Base-by-base conservation (phyloP, 768 basidiomycete species). In the Hygrocybe coccinea region DNA sequence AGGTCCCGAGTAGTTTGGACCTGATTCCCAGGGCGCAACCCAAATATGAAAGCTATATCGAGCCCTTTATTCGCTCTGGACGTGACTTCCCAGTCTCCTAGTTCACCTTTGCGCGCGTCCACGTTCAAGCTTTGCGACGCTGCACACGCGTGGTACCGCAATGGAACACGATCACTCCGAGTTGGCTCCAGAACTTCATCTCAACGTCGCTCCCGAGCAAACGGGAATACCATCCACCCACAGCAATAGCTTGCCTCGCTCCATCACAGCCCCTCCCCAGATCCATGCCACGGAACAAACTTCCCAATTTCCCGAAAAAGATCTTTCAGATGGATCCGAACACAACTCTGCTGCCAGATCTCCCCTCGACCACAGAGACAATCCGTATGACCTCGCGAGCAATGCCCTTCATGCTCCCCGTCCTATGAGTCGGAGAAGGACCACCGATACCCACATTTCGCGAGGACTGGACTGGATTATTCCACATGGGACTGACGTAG, bases 381-480 rank as follows among this genome's bases (percentile, higher is more conserved):
- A 46, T 22, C 44, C 44, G 17, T 46, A 46, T 22, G 44, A 46
- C 44, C 17, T 22, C 17, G 44, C 44, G 44, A 46, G 44, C 44
- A 41, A 11, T 41, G 44, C 29, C 29, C 22, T 21, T 2, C 49
- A 37, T 7, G 49, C 17, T 7, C 29, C 33, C 14, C 12, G 15
- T 19, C 25, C 29, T 12, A 6, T 22, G 5, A 34, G 49, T 22
- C 29, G 61, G 53, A 15, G 52, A 10, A 60, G 64, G 44, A 64
- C 62, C 35, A 41, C 48, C 4, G 65, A 65, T 35, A 48, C 59
- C 0, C 56, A 54, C 29, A 45, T 46, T 35, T 57, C 61, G 34
- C 64, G 66, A 4, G 71, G 65, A 5, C 61, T 76, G 14, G 75
- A 77, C 58, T 75, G 71, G 65, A 71, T 75, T 19, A 67, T 76